Evolutionary conservation across 2,329 filamentous ascomycete genomes (phyloP).

Genomic region (Fusarium sambucinum): DNA sequence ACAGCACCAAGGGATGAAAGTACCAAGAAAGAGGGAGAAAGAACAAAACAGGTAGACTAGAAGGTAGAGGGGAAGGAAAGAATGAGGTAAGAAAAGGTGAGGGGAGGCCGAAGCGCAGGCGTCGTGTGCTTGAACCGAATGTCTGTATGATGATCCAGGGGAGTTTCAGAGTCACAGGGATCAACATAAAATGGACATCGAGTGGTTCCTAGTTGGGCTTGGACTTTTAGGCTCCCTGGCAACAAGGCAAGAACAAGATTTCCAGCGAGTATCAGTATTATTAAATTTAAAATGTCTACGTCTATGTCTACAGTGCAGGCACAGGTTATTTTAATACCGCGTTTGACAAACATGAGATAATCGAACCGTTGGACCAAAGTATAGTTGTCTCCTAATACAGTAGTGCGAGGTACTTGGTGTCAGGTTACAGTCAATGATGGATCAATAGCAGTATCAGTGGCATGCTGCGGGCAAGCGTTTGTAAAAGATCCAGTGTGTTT

Average conservation of each 20-base stretch:
- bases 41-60: slow-evolving; percentile 4
- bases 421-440: slow-evolving; percentile 4
- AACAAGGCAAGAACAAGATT: slow-evolving; percentile 21
- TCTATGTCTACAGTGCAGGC: background rate
- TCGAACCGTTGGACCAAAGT: slow-evolving; percentile 8
- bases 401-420: slow-evolving; percentile 22
- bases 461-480: background rate
- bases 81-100: slow-evolving; percentile 27
- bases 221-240: slow-evolving; percentile 12
- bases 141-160: slow-evolving; percentile 41
- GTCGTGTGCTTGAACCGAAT: slow-evolving; percentile 19
- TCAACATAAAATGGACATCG: slow-evolving; percentile 41
- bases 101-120: slow-evolving; percentile 16
- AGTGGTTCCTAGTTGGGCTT: slow-evolving; percentile 24
- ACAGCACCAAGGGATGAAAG: slow-evolving; percentile 4
- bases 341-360: slow-evolving; percentile 20
- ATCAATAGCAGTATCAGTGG: background rate
- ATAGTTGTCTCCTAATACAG: slow-evolving; percentile 8
- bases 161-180: slow-evolving; percentile 49
- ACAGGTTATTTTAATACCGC: slow-evolving; percentile 19
- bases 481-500: background rate
- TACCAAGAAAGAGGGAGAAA: slow-evolving; percentile 17
- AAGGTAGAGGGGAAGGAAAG: slow-evolving; percentile 8
- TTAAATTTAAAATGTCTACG: slow-evolving; percentile 1
- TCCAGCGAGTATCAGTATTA: slow-evolving; percentile 24